A percentile compares a stretch with the other conserved stretches of the same genome.
phyloP scores from a whole-genome alignment of 768 basidiomycete genomes.

The Dioszegia aurantiaca region DNA sequence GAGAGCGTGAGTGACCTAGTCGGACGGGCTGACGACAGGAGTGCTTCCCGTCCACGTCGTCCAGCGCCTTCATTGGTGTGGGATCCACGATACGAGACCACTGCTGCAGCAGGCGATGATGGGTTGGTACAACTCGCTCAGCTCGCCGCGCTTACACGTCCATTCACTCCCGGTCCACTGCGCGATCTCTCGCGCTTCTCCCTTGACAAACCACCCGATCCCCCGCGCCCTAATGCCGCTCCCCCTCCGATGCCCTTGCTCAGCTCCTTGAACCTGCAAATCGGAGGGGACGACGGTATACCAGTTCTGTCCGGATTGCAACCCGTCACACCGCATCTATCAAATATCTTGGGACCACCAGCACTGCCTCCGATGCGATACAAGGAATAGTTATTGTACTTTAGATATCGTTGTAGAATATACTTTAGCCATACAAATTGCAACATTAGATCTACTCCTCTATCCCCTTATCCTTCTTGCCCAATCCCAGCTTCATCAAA shows the following conservation, averaged over 20 bases:
- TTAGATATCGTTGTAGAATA: no score
- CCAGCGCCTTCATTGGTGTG: conserved; percentile 2
- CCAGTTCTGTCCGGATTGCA: not conserved
- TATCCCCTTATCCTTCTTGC: conserved; percentile 36
- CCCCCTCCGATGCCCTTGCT: not conserved
- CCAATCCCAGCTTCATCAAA: conserved; percentile 43
- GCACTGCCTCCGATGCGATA: no score
- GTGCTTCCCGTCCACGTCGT: conserved; percentile 3
- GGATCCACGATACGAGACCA: not conserved
- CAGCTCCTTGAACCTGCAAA: not conserved
- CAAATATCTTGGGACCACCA: conserved; percentile 3
- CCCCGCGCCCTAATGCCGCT: not conserved
- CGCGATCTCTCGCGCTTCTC: not conserved
- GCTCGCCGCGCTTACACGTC: not conserved
- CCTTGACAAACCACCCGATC: not conserved
- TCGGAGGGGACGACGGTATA: conserved; percentile 7
- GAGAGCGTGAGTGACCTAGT: conserved; percentile 32
- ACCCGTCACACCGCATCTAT: conserved; percentile 4
- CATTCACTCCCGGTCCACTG: not conserved
- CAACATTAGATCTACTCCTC: conserved; percentile 4
- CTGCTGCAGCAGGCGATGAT: not conserved
- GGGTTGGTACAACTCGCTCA: conserved; percentile 13
- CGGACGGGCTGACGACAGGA: conserved; percentile 1
- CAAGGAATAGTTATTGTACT: no score
- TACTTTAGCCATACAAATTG: not conserved